These are phyloP conservation scores for Blastobotrys capitulatus DNA, from an alignment of 1,139 yeast genomes.

Conservation along the genomic window DNA sequence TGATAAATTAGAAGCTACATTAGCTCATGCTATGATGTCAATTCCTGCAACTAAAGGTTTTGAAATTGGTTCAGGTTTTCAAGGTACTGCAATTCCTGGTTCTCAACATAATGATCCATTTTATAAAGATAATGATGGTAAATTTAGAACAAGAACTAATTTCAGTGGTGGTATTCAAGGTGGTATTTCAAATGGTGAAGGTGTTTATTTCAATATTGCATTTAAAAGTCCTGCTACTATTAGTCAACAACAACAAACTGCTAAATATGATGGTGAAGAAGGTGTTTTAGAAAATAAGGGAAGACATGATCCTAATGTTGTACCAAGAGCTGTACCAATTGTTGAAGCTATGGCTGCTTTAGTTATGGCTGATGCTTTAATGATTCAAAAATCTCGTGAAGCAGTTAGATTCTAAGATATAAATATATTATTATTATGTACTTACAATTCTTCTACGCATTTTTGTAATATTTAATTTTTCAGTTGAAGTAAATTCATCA, in stretches of 20 bases:
- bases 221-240: conserved; percentile 98
- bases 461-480: neutral
- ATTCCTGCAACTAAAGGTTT: conserved; percentile 98
- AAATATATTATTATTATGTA: neutral
- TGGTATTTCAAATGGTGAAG: conserved; percentile 94
- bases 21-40: conserved; percentile 97
- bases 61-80: conserved; percentile 94
- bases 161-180: conserved; percentile 98
- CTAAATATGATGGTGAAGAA: conserved; percentile 76
- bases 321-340: conserved; percentile 97
- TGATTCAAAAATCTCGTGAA: conserved; percentile 85
- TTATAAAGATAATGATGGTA: conserved; percentile 36
- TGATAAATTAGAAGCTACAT: conserved; percentile 87
- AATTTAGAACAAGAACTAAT: conserved; percentile 80
- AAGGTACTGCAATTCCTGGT: conserved; percentile 85
- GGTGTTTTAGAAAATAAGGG: conserved; percentile 95
- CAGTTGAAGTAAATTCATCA: neutral
- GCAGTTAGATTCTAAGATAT: conserved; percentile 30
- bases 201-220: conserved; percentile 89
- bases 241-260: conserved; percentile 84
- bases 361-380: conserved; percentile 77
- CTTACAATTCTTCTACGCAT: neutral
- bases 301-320: conserved; percentile 97
- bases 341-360: conserved; percentile 98
- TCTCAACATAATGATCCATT: conserved; percentile 87